Evolutionary conservation across 2,329 filamentous ascomycete genomes (phyloP).

Genomic region (Verticillium isaacii): DNA sequence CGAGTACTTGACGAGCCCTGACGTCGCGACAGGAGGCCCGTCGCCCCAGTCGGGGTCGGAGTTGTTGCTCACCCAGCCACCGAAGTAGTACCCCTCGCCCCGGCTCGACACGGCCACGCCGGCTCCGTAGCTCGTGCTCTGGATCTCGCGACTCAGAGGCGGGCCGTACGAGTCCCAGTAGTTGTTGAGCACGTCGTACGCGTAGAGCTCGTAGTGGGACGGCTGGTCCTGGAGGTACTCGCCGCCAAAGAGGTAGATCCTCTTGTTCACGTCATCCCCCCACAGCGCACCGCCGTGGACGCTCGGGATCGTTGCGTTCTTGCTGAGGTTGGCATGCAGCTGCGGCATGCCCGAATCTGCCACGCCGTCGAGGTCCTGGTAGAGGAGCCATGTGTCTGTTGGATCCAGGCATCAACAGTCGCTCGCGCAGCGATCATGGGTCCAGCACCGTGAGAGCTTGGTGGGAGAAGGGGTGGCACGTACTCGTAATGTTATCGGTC

Average conservation of each 20-base stretch:
- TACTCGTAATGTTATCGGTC: slow-evolving; percentile 51
- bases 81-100: slow-evolving; percentile 57
- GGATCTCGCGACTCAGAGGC: slow-evolving; percentile 28
- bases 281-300: slow-evolving; percentile 45
- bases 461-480: slow-evolving; percentile 16
- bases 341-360: slow-evolving; percentile 42
- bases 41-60: slow-evolving; percentile 45
- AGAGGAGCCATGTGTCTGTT: slow-evolving; percentile 49
- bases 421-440: too few relatives aligned
- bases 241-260: slow-evolving; percentile 59
- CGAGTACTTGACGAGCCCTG: slow-evolving; percentile 50
- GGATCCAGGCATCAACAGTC: background rate
- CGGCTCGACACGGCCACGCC: slow-evolving; percentile 48
- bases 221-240: slow-evolving; percentile 42
- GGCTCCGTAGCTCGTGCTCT: slow-evolving; percentile 51
- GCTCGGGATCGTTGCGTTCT: slow-evolving; percentile 51
- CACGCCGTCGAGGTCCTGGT: slow-evolving; percentile 48
- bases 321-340: slow-evolving; percentile 52
- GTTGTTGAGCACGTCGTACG: slow-evolving; percentile 53
- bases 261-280: slow-evolving; percentile 58
- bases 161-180: slow-evolving; percentile 46
- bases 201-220: slow-evolving; percentile 43
- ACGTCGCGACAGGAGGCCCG: slow-evolving; percentile 40
- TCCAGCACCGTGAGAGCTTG: background rate
- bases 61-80: slow-evolving; percentile 55